A percentile compares a stretch with the other conserved stretches of the same genome.
phyloP scores from a whole-genome alignment of 1,284 basidiomycete species.

The Coniferiporia weirii region DNA sequence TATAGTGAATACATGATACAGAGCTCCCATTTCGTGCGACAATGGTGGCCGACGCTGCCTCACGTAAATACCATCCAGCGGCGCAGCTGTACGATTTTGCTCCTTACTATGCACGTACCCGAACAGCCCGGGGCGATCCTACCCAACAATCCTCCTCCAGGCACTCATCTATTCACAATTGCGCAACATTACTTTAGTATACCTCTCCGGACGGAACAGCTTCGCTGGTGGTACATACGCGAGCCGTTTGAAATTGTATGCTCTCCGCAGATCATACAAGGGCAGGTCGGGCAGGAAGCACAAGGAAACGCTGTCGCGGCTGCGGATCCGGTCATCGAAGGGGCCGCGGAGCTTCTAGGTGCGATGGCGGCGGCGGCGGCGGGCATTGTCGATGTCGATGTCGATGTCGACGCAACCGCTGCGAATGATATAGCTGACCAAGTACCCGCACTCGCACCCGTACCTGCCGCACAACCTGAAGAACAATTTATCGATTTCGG shows the following conservation, averaged over 20 bases:
- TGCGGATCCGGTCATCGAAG: not conserved
- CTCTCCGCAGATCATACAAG: constrained; percentile 10
- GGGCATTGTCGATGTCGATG: not conserved
- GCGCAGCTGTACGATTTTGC: constrained; percentile 66
- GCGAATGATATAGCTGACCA: not conserved
- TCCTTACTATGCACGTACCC: constrained; percentile 55
- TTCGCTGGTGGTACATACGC: constrained; percentile 52
- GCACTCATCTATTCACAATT: constrained; percentile 43
- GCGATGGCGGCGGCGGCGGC: not conserved
- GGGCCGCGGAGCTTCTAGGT: not conserved
- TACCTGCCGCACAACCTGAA: not conserved
- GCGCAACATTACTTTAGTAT: constrained; percentile 72
- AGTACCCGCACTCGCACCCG: not conserved
- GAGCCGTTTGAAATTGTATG: constrained; percentile 67
- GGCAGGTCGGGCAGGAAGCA: not conserved
- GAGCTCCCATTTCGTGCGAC: constrained; percentile 67
- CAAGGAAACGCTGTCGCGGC: not conserved
- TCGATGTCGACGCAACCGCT: not conserved
- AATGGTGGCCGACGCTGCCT: constrained; percentile 69
- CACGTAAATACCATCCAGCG: constrained; percentile 40
- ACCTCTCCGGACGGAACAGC: constrained; percentile 31
- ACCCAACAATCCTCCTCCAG: constrained; percentile 10
- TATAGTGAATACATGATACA: constrained; percentile 24
- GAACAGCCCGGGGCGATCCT: constrained; percentile 28
- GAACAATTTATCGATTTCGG: constrained; percentile 32